phyloP scores from a whole-genome alignment of 2,329 filamentous ascomycete genomes.

The Aureobasidium sp. region DNA sequence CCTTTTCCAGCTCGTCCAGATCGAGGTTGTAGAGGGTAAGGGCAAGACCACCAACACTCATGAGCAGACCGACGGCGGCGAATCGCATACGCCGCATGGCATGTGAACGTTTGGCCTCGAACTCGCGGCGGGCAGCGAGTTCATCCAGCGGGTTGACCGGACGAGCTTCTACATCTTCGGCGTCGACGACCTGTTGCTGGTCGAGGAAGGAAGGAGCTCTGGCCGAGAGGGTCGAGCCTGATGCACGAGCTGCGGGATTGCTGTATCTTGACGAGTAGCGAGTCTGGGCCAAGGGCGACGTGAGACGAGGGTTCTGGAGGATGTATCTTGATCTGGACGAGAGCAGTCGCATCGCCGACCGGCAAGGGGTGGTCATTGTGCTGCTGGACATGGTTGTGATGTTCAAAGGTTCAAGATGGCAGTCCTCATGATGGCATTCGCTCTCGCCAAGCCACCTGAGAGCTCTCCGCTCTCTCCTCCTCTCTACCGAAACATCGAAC shows the following conservation, averaged over 20 bases:
- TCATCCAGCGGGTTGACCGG: constrained; percentile 22
- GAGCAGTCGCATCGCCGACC: constrained; percentile 18
- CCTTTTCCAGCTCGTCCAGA: constrained; percentile 27
- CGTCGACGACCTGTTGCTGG: constrained; percentile 6
- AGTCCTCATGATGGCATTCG: constrained; percentile 3
- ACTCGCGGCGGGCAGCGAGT: constrained; percentile 22
- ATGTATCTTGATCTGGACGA: constrained; percentile 16
- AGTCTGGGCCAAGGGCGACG: neutral
- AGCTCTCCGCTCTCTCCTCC: neutral
- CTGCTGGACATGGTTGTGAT: constrained; percentile 5
- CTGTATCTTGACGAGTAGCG: constrained; percentile 30
- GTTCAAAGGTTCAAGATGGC: neutral
- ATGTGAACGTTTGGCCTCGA: constrained; percentile 26
- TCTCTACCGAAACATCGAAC: neutral
- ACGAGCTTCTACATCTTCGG: neutral
- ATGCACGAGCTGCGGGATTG: constrained; percentile 26
- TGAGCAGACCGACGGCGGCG: constrained; percentile 30
- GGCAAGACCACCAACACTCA: constrained; percentile 26
- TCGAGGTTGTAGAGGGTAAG: constrained; percentile 29
- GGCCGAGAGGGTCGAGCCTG: constrained; percentile 20
- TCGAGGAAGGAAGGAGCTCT: constrained; percentile 15
- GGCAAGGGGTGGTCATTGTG: constrained; percentile 14
- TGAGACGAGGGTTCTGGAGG: constrained; percentile 3
- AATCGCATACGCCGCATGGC: constrained; percentile 30
- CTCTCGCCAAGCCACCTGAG: neutral